These are phyloP conservation scores for Termitomyces sp. DNA, from an alignment of 768 basidiomycete species.

Conservation along the genomic window DNA sequence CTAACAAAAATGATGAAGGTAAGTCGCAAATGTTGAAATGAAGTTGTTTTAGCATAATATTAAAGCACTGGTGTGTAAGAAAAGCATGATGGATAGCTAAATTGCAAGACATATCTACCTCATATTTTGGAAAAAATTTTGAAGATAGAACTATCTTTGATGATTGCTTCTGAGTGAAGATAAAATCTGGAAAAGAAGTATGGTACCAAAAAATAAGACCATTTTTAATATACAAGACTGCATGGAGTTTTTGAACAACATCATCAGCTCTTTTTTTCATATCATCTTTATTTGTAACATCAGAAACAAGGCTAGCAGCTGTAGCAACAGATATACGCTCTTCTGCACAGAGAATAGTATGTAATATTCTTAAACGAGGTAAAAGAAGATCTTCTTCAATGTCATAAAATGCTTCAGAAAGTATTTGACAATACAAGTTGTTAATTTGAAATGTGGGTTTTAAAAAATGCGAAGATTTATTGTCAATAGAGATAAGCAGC, in stretches of 20 bases:
- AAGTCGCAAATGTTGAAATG: slow-evolving; percentile 20
- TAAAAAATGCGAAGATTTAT: not conserved
- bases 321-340: slow-evolving; percentile 13
- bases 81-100: slow-evolving; percentile 4
- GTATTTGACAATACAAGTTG: slow-evolving; percentile 14
- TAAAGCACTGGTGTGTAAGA: slow-evolving; percentile 15
- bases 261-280: not conserved
- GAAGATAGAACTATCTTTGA: not conserved
- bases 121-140: not conserved
- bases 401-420: slow-evolving; percentile 13
- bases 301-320: slow-evolving; percentile 12
- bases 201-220: slow-evolving; percentile 19
- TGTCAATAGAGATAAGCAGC: not conserved
- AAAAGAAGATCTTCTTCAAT: not conserved
- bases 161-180: slow-evolving; percentile 10
- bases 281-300: not conserved
- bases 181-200: slow-evolving; percentile 21
- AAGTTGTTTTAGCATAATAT: slow-evolving; percentile 13
- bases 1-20: slow-evolving; percentile 14
- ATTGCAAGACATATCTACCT: slow-evolving; percentile 9
- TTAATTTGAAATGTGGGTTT: slow-evolving; percentile 4
- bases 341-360: slow-evolving; percentile 19
- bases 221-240: slow-evolving; percentile 19
- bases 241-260: slow-evolving; percentile 13
- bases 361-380: slow-evolving; percentile 12